Evolutionary conservation across 2,329 filamentous ascomycete genomes (phyloP).

Genomic region (Scolecobasidium constrictum): DNA sequence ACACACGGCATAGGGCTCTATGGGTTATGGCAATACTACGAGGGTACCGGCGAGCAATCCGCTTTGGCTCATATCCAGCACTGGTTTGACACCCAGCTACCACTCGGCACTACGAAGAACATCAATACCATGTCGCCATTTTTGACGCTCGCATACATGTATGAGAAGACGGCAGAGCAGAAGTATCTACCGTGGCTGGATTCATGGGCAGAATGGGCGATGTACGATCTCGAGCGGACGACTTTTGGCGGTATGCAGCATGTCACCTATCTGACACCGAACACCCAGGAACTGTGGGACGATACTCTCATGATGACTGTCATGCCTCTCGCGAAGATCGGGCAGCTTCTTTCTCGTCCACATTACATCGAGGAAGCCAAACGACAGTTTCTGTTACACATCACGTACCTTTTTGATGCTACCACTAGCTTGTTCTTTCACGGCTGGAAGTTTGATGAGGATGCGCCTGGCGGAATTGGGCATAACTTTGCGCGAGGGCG

Average conservation of each 20-base stretch:
- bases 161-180: constrained; percentile 59
- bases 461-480: constrained; percentile 35
- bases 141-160: constrained; percentile 65
- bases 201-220: constrained; percentile 73
- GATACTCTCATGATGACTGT: constrained; percentile 87
- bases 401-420: constrained; percentile 68
- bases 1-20: constrained; percentile 69
- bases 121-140: constrained; percentile 79
- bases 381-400: constrained; percentile 64
- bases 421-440: constrained; percentile 68
- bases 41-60: constrained; percentile 51
- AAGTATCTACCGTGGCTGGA: constrained; percentile 69
- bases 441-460: constrained; percentile 66
- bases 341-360: constrained; percentile 55
- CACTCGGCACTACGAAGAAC: constrained; percentile 68
- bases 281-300: constrained; percentile 71
- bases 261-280: constrained; percentile 59
- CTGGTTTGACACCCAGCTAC: constrained; percentile 62
- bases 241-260: constrained; percentile 65
- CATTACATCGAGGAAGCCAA: constrained; percentile 71
- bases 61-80: constrained; percentile 57
- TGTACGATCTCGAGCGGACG: constrained; percentile 63
- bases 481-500: constrained; percentile 46
- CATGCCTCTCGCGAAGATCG: constrained; percentile 69
- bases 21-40: constrained; percentile 74